Evolutionary conservation across 371 early-diverging fungal species (phyloP).

Genomic region (Apophysomyces trapeziformis): DNA sequence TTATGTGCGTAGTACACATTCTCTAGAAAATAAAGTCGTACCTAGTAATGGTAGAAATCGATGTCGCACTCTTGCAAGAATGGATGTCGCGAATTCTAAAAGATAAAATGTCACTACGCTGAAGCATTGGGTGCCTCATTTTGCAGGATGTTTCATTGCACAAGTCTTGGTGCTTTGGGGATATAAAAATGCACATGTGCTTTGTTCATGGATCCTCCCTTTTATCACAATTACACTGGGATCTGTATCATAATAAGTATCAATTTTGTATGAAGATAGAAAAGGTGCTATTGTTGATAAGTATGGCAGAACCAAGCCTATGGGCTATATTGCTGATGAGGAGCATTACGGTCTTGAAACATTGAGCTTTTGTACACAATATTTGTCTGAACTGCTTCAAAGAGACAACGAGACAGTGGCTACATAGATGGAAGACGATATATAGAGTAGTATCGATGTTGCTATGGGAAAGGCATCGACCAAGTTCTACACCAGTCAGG

Average conservation of each 20-base stretch:
- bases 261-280: too few species aligned
- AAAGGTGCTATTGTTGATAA: too few species aligned
- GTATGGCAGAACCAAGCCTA: not conserved
- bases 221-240: too few species aligned
- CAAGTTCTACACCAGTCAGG: too few species aligned
- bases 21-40: not conserved
- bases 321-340: conserved; percentile 9
- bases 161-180: too few species aligned
- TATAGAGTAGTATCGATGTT: not conserved
- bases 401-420: not conserved
- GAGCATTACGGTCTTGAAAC: conserved; percentile 11
- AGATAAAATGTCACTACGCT: not conserved
- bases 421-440: not conserved
- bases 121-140: too few species aligned
- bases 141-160: too few species aligned
- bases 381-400: not conserved
- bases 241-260: too few species aligned
- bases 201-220: too few species aligned
- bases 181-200: too few species aligned
- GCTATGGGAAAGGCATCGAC: too few species aligned
- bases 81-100: too few species aligned
- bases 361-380: not conserved
- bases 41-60: not conserved
- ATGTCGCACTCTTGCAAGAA: not conserved
- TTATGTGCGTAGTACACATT: not conserved